phyloP scores from a whole-genome alignment of 1,284 basidiomycete genomes.

The Pseudozyma hubeiensis region DNA sequence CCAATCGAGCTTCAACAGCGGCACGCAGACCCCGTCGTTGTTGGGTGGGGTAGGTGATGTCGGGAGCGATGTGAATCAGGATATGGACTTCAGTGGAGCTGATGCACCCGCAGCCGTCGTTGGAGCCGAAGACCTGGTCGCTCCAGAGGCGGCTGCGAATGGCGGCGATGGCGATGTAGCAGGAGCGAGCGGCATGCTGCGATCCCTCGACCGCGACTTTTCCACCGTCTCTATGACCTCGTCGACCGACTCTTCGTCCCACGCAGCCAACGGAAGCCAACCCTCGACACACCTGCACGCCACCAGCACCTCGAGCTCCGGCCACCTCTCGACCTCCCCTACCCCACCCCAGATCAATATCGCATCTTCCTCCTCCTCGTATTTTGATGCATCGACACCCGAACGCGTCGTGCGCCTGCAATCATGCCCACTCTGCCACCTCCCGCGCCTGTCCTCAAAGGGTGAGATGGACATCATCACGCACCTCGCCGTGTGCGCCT shows the following conservation, averaged over 20 bases:
- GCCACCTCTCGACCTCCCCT: constrained; percentile 23
- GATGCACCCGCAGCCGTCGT: constrained; percentile 30
- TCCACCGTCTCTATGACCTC: constrained; percentile 42
- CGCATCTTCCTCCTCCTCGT: constrained; percentile 10
- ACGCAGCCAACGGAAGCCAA: neutral
- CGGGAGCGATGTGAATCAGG: constrained; percentile 32
- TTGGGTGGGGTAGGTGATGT: constrained; percentile 28
- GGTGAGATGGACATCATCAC: constrained; percentile 93
- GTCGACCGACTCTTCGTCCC: constrained; percentile 27
- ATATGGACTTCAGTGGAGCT: constrained; percentile 48
- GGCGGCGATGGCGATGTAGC: neutral
- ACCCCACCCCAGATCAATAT: constrained; percentile 35
- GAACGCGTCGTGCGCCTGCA: constrained; percentile 95
- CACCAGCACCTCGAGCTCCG: constrained; percentile 19
- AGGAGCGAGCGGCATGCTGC: constrained; percentile 24
- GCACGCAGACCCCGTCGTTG: constrained; percentile 45
- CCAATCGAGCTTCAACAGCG: constrained; percentile 24
- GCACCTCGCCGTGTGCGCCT: constrained; percentile 83
- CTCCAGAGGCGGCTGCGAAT: neutral
- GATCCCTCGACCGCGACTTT: constrained; percentile 30
- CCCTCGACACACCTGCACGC: neutral
- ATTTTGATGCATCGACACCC: constrained; percentile 20
- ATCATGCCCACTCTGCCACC: constrained; percentile 91
- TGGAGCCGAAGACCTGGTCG: neutral
- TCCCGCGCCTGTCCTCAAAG: constrained; percentile 83